A percentile compares a stretch with the other conserved stretches of the same genome.
Evolutionary conservation across 2,329 filamentous ascomycete genomes (phyloP).

Genomic region (Didymella exigua): DNA sequence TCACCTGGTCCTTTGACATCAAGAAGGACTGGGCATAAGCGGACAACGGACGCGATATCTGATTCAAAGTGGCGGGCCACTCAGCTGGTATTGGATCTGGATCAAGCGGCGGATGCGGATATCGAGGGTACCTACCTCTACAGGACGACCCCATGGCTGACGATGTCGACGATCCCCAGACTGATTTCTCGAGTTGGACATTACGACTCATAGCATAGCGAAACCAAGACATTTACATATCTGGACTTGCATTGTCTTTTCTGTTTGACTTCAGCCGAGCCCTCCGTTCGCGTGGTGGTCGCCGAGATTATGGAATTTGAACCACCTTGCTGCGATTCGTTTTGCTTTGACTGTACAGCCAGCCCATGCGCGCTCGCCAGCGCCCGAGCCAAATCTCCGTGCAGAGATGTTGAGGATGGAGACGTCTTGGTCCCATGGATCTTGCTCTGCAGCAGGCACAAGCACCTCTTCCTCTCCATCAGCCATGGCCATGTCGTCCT

Average conservation of each 20-base stretch:
- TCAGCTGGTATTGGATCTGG: conserved; percentile 17
- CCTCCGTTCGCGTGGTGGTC: conserved; percentile 6
- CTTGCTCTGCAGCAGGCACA: conserved; percentile 13
- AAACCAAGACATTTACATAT: conserved; percentile 15
- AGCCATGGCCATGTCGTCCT: conserved; percentile 54
- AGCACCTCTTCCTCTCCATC: conserved; percentile 22
- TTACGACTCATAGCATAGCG: conserved; percentile 19
- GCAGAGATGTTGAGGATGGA: conserved; percentile 56
- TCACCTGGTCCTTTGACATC: conserved; percentile 97
- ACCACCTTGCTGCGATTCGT: conserved; percentile 54
- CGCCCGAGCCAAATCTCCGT: conserved; percentile 44
- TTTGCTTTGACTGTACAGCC: conserved; percentile 54
- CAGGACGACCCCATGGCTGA: conserved; percentile 37
- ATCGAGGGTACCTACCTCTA: conserved; percentile 25
- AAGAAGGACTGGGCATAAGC: conserved; percentile 84
- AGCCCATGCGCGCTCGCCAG: conserved; percentile 51
- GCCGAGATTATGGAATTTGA: conserved; percentile 34
- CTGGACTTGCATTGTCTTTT: not conserved
- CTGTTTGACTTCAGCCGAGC: conserved; percentile 12
- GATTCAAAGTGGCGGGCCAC: conserved; percentile 12
- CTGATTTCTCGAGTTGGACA: conserved; percentile 17
- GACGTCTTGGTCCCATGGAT: conserved; percentile 54
- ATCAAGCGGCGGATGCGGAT: conserved; percentile 23
- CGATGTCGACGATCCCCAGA: conserved; percentile 27
- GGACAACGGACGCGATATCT: not conserved